Conservation (phyloP, 345 rosid species). For the Corymbia maculata region DNA sequence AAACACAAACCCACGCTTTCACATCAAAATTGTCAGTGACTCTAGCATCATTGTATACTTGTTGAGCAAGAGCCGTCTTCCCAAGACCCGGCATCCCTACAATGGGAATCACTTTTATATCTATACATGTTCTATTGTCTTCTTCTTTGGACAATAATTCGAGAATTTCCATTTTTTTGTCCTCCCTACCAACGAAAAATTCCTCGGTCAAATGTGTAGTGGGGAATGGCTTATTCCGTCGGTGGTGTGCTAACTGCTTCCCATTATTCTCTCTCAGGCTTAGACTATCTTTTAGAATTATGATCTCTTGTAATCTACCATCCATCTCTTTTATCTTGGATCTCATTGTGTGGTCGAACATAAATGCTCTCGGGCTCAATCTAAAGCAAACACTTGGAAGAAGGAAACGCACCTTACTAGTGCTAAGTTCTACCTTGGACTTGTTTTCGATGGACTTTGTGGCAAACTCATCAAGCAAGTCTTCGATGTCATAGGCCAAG, state of each 20-base stretch:
- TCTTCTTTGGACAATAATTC: not conserved
- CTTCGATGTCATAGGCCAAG: not conserved
- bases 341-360: not conserved
- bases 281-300: not conserved
- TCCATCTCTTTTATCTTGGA: not conserved
- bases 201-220: rapidly evolving
- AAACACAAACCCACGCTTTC: not conserved
- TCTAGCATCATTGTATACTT: not conserved
- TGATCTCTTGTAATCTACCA: rapidly evolving
- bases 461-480: not conserved
- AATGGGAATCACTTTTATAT: rapidly evolving
- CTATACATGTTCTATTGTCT: rapidly evolving
- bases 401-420: not conserved
- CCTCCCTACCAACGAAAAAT: not conserved
- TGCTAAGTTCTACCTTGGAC: not conserved
- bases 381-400: not conserved
- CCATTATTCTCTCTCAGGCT: not conserved
- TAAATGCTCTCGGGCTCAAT: not conserved
- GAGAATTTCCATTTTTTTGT: not conserved
- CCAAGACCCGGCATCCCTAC: not conserved
- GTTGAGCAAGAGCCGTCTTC: not conserved
- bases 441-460: not conserved
- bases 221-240: rapidly evolving
- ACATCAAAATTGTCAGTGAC: not conserved
- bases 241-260: not conserved